phyloP scores from a whole-genome alignment of 345 rosid species.

The Theobroma cacao region DNA sequence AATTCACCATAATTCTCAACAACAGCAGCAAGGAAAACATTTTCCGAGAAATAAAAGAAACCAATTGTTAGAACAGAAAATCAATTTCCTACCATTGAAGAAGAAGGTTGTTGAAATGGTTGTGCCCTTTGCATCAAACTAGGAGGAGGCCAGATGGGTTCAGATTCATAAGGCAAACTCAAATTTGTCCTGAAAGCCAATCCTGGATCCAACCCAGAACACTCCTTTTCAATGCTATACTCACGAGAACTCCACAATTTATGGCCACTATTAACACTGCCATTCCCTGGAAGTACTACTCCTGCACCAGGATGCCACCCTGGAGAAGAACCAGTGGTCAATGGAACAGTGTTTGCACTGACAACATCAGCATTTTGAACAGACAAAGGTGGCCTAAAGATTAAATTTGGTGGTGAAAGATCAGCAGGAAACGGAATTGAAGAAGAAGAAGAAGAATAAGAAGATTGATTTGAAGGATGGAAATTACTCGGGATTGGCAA shows the following conservation, averaged over 20 bases:
- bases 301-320: neutral
- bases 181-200: slow-evolving; percentile 19
- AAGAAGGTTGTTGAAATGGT: slow-evolving; percentile 26
- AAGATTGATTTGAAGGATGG: slow-evolving; percentile 19
- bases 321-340: slow-evolving; percentile 3
- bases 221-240: slow-evolving; percentile 25
- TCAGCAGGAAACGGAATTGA: slow-evolving; percentile 22
- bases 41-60: neutral
- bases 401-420: slow-evolving; percentile 23
- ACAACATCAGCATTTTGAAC: slow-evolving; percentile 20
- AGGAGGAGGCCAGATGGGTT: slow-evolving; percentile 33
- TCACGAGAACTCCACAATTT: slow-evolving; percentile 29
- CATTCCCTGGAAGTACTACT: slow-evolving; percentile 21
- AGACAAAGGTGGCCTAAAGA: slow-evolving; percentile 19
- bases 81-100: slow-evolving; percentile 32
- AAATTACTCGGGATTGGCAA: slow-evolving; percentile 23
- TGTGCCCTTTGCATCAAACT: slow-evolving; percentile 34
- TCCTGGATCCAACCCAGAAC: slow-evolving; percentile 31
- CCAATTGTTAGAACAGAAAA: neutral
- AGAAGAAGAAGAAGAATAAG: slow-evolving; percentile 19
- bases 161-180: slow-evolving; percentile 30
- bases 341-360: slow-evolving; percentile 25
- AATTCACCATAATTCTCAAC: neutral
- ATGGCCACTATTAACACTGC: slow-evolving; percentile 8
- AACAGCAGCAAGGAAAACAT: neutral